phyloP scores from a whole-genome alignment of 768 basidiomycete genomes.

The Lactifluus volemus region DNA sequence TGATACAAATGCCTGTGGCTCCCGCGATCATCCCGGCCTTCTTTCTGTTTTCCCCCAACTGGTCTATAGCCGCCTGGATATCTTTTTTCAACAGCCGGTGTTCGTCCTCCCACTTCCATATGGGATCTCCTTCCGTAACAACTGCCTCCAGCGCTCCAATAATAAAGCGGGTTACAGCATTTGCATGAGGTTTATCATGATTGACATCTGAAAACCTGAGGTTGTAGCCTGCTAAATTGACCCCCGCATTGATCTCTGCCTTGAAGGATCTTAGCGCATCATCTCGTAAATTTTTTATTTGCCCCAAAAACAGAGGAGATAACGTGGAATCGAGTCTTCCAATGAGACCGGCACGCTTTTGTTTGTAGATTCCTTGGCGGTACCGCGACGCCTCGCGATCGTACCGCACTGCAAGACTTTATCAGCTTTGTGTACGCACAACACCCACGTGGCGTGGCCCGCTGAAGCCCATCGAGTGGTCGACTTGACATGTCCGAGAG shows the following conservation, averaged over 20 bases:
- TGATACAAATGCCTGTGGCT: too few relatives aligned
- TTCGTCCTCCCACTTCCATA: slow-evolving; percentile 80
- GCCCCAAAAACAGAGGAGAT: slow-evolving; percentile 84
- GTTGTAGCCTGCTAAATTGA: too few relatives aligned
- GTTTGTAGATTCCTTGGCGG: slow-evolving; percentile 85
- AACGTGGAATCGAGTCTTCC: slow-evolving; percentile 68
- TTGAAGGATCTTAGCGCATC: slow-evolving; percentile 69
- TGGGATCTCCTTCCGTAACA: slow-evolving; percentile 43
- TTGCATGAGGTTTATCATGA: slow-evolving; percentile 44
- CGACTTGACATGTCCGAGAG: too few relatives aligned
- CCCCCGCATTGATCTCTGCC: slow-evolving; percentile 41
- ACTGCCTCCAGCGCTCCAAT: slow-evolving; percentile 62
- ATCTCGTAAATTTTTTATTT: slow-evolving; percentile 95
- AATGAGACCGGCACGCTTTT: slow-evolving; percentile 81
- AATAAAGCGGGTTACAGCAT: slow-evolving; percentile 59
- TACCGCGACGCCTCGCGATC: slow-evolving; percentile 96
- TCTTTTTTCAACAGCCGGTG: too few relatives aligned
- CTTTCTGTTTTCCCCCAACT: too few relatives aligned
- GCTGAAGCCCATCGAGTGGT: too few relatives aligned
- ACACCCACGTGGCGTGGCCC: slow-evolving; percentile 19
- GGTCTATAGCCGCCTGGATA: too few relatives aligned
- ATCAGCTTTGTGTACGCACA: neutral
- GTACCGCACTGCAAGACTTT: slow-evolving; percentile 58
- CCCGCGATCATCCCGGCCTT: too few relatives aligned
- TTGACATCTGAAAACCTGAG: slow-evolving; percentile 42